phyloP scores from a whole-genome alignment of 495 filamentous ascomycete genomes.

The Podospora australis region DNA sequence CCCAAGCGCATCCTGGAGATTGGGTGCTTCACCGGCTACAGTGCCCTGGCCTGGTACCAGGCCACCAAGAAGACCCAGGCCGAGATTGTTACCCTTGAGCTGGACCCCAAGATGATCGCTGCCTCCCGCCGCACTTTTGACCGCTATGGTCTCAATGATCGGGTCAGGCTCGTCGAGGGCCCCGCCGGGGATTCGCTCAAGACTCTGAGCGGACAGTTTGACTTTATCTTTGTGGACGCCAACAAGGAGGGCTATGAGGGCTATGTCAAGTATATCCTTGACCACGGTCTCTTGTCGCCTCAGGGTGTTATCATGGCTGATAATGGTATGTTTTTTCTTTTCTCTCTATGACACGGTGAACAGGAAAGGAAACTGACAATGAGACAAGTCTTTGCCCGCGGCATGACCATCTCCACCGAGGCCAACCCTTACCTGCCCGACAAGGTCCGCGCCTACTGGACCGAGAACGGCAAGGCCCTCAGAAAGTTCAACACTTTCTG shows the following conservation, averaged over 20 bases:
- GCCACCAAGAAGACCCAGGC: background rate
- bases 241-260: background rate
- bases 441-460: background rate
- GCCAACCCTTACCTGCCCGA: background rate
- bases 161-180: background rate
- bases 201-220: background rate
- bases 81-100: background rate
- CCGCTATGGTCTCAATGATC: background rate
- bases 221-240: background rate
- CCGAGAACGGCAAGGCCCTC: background rate
- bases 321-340: background rate
- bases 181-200: background rate
- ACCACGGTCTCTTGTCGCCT: background rate
- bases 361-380: background rate
- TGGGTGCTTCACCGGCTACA: background rate
- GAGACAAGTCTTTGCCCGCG: background rate
- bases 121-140: background rate
- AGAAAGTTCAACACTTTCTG: background rate
- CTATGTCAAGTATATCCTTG: background rate
- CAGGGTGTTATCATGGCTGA: background rate
- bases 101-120: background rate
- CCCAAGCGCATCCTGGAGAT: background rate
- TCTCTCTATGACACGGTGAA: background rate
- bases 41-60: background rate
- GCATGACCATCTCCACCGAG: background rate